Evolutionary conservation across 2,329 filamentous ascomycete species (phyloP), one percentile per base, ranked within the genome.

Genomic region (Penicillium griseofulvum): DNA sequence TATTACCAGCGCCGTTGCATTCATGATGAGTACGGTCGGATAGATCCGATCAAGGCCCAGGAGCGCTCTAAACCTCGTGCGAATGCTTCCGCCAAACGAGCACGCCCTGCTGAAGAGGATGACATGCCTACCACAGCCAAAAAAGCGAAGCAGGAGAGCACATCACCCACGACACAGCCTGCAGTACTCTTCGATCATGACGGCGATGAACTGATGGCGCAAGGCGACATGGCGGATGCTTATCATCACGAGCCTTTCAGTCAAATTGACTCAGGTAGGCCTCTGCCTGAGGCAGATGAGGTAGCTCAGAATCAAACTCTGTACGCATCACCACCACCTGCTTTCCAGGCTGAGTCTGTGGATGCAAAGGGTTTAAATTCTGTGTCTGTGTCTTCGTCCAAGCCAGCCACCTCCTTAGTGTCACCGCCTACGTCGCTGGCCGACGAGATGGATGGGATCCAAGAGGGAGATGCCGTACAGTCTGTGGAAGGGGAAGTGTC

Each of bases 1-100:
- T 38, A 5, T 38, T 0, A 56, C 46, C 59, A 87, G 84, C 83
- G 85, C 55, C 83, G 85, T 65, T 87, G 85, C 65, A 84, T 87
- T 46, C 85, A 87, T 65, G 84, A 87, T 63, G 83, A 86, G 61
- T 80, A 82, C 60, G 85, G 85, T 47, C 81, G 83, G 53, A 79
- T 87, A 26, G 85, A 87, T 68, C 84, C 84, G 2, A 71, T 85
- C 63, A 87, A 87, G 66, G 82, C 83, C 2, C 81, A 82, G 48
- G 84, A 87, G 65, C 76, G 80, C 24, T 82, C 83, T 2, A 81
- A 85, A 38, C 83, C 84, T 38, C 78, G 84, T 57, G 83, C 81
- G 14, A 80, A 80, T 31, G 75, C 74, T n/a, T 77, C 78, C n/a
- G 73, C 77, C 37, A 85, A 85, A 68, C 80, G 82, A 56, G 77